A percentile compares a stretch with the other conserved stretches of the same genome.
Evolutionary conservation across 75 land plant genomes (phyloP).

Genomic region (Cunninghamia lanceolata): DNA sequence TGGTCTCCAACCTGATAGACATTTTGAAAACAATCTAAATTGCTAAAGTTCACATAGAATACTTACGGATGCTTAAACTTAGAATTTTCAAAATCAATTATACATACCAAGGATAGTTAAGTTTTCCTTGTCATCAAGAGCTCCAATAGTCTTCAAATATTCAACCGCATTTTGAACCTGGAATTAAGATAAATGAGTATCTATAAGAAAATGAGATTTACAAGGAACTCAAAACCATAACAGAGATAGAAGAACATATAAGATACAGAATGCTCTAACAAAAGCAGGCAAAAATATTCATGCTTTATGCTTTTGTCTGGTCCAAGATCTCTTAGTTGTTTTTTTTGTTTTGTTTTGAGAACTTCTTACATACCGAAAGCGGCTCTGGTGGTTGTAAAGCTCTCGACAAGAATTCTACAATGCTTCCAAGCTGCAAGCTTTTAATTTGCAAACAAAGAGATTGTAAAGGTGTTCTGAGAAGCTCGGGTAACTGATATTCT

Average conservation of each 20-base stretch:
- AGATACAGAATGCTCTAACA: background rate
- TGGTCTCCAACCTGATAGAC: background rate
- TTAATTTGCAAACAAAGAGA: constrained; percentile 92
- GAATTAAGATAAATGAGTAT: background rate
- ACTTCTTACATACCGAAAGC: constrained; percentile 46
- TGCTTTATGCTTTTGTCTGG: background rate
- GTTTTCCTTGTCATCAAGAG: constrained; percentile 82
- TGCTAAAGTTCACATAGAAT: background rate
- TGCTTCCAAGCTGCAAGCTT: constrained; percentile 70
- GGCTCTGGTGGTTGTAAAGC: constrained; percentile 84
- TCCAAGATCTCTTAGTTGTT: background rate
- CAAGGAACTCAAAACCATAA: background rate
- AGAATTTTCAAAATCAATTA: background rate
- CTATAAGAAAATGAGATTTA: background rate
- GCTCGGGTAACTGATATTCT: constrained; percentile 86
- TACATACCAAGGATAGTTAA: constrained; percentile 72
- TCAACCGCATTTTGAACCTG: constrained; percentile 89
- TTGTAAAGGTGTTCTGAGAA: constrained; percentile 83
- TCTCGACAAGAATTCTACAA: constrained; percentile 66
- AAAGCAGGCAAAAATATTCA: background rate
- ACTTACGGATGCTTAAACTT: background rate
- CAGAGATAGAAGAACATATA: background rate
- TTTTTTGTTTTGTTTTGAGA: background rate
- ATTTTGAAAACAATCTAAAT: background rate
- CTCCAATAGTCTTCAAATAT: constrained; percentile 81